A percentile compares a stretch with the other conserved stretches of the same genome.
Conservation (phyloP, 2,329 filamentous ascomycete genomes). For the Pseudogymnoascus sp. region DNA sequence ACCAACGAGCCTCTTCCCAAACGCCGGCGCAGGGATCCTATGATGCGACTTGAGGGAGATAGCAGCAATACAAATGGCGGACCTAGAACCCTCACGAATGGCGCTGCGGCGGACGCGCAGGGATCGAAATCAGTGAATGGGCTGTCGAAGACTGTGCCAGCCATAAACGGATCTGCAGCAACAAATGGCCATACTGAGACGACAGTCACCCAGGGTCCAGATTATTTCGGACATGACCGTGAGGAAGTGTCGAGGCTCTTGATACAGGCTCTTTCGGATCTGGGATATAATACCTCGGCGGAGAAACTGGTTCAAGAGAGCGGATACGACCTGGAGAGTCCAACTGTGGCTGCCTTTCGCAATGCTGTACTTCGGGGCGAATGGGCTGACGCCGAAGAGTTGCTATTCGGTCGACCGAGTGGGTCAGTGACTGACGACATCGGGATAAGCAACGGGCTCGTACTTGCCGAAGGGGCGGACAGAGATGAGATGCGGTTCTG, state of each 20-base stretch:
- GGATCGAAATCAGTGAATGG: slow-evolving; percentile 38
- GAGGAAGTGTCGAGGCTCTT: slow-evolving; percentile 90
- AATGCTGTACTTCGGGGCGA: slow-evolving; percentile 69
- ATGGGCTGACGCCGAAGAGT: slow-evolving; percentile 77
- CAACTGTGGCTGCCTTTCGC: slow-evolving; percentile 78
- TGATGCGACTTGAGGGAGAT: slow-evolving; percentile 57
- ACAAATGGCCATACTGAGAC: slow-evolving; percentile 22
- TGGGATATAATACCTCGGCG: slow-evolving; percentile 78
- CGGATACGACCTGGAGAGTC: slow-evolving; percentile 78
- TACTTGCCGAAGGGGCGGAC: slow-evolving; percentile 68
- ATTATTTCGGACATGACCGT: slow-evolving; percentile 77
- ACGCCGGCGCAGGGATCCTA: slow-evolving; percentile 48
- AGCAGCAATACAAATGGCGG: slow-evolving; percentile 45
- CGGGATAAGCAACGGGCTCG: slow-evolving; percentile 37
- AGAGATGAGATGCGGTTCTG: slow-evolving; percentile 75
- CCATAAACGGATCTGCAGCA: slow-evolving; percentile 47
- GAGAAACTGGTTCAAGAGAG: slow-evolving; percentile 69
- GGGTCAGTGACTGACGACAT: slow-evolving; percentile 19
- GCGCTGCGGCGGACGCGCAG: slow-evolving; percentile 37
- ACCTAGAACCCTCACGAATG: slow-evolving; percentile 48
- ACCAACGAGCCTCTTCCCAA: slow-evolving; percentile 38
- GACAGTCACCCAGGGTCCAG: slow-evolving; percentile 19
- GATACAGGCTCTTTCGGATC: slow-evolving; percentile 81
- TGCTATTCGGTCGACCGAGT: slow-evolving; percentile 52
- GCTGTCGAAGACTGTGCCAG: slow-evolving; percentile 35